Evolutionary conservation across 768 basidiomycete genomes (phyloP), one percentile per base, ranked within the genome.

Genomic region (Termitomyces heimii): DNA sequence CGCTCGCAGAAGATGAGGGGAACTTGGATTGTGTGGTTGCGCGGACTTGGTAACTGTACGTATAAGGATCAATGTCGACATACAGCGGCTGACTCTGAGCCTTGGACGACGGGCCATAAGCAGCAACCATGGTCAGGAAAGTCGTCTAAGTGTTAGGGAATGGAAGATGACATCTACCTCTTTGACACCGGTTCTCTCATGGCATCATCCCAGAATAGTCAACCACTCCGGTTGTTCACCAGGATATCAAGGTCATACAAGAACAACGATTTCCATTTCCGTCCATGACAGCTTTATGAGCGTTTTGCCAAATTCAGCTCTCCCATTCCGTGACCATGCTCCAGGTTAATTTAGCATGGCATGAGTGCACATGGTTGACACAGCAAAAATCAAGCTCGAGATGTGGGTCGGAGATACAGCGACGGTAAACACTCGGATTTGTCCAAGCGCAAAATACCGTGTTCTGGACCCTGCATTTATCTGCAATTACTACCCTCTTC

Each of bases 71-170:
- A 45, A 74, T 75, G 61, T 69, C 70, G 52, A 78, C 67, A 56
- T 75, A 73, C 31, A 78, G 71, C 37, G 71, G 67, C 60, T 76
- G 76, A 51, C 75, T 74, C 55, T 70, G 63, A 44, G 65, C 64
- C 16, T 70, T 65, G 13, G 69, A 68, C 53, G 68, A 71, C 31
- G 75, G 67, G 34, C 72, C 48, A 54, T 74, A 70, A 47, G 75
- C 75, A 50, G 60, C 34, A 56, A 62, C 58, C 53, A 50, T 37
- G 55, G 55, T 37, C 26, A 52, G n/a, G 18, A 43, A 31, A 26
- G 49, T 29, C 29, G 42, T 20, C 22, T 13, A 10, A 22, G 37
- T 37, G 37, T 29, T 24, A 8, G 42, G 49, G 45, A 37, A 56
- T 51, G 46, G 7, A 47, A 34, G 34, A 28, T 53, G 40, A 48